A percentile compares a stretch with the other conserved stretches of the same genome.
Evolutionary conservation across 2,329 filamentous ascomycete genomes (phyloP).

Genomic region (Pyrenochaeta sp.): DNA sequence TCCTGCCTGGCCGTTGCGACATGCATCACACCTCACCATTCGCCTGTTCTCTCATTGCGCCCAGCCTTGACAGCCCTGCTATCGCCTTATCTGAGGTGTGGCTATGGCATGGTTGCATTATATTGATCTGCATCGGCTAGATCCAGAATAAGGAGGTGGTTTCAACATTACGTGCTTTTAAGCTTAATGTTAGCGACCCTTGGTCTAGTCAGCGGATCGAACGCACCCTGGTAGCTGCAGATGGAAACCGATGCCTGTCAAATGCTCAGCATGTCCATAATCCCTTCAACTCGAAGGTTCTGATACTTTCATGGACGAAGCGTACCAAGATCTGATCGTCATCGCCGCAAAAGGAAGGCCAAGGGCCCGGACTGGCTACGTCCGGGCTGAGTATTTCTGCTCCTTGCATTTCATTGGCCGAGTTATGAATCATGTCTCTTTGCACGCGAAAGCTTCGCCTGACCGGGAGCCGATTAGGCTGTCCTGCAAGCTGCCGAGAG

Average conservation of each 20-base stretch:
- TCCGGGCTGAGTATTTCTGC: slow-evolving; percentile 6
- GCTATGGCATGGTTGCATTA: slow-evolving; percentile 29
- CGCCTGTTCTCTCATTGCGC: slow-evolving; percentile 10
- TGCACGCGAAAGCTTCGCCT: slow-evolving; percentile 11
- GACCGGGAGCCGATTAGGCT: slow-evolving; percentile 18
- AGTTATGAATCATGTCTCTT: slow-evolving; percentile 8
- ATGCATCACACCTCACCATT: slow-evolving; percentile 8
- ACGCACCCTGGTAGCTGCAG: slow-evolving; percentile 8
- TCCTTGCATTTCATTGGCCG: slow-evolving; percentile 20
- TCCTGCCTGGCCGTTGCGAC: not conserved
- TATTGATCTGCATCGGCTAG: slow-evolving; percentile 39
- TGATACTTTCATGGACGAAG: slow-evolving; percentile 4
- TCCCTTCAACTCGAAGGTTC: not conserved
- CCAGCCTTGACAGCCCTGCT: slow-evolving; percentile 12
- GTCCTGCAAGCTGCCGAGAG: slow-evolving; percentile 11
- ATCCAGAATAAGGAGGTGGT: slow-evolving; percentile 43
- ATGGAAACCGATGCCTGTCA: slow-evolving; percentile 11
- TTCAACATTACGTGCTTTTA: slow-evolving; percentile 40
- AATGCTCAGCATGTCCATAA: slow-evolving; percentile 2
- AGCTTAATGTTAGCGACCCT: slow-evolving; percentile 44
- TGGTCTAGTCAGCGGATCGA: slow-evolving; percentile 31
- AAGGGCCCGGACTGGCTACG: slow-evolving; percentile 15
- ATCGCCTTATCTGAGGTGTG: slow-evolving; percentile 39
- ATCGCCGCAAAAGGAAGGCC: slow-evolving; percentile 24
- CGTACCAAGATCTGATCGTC: slow-evolving; percentile 10